Percentiles rank a stretch among this genome's conserved stretches.
These are phyloP conservation scores for Scleromitrula shiraiana DNA, from an alignment of 2,329 filamentous ascomycete species.

Conservation along the genomic window DNA sequence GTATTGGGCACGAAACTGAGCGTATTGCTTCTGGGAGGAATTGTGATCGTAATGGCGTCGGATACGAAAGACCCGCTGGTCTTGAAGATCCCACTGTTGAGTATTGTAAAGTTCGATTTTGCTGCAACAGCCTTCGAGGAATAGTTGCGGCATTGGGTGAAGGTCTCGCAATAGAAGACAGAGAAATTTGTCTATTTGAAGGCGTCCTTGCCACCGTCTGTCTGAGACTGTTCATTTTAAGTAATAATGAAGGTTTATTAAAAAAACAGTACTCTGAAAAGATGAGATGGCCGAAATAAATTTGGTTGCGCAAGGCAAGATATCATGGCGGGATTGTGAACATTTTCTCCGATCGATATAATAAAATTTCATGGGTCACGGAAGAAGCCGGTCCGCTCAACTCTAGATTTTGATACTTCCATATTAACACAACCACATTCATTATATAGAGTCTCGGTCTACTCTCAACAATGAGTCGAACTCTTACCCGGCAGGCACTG, in stretches of 20 bases:
- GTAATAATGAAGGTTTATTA: constrained; percentile 4
- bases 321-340: constrained; percentile 17
- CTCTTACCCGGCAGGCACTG: constrained; percentile 23
- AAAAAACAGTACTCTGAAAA: constrained; percentile 5
- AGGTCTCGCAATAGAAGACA: constrained; percentile 26
- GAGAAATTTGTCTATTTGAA: constrained; percentile 22
- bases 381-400: constrained; percentile 16
- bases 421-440: background rate
- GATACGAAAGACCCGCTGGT: constrained; percentile 33
- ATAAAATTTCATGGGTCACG: constrained; percentile 12
- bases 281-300: constrained; percentile 13
- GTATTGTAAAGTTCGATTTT: constrained; percentile 23
- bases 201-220: constrained; percentile 21
- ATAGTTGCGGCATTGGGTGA: constrained; percentile 24
- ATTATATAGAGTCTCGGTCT: background rate
- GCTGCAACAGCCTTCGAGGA: constrained; percentile 30
- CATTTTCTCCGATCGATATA: constrained; percentile 22
- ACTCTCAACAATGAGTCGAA: constrained; percentile 26
- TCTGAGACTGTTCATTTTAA: constrained; percentile 28
- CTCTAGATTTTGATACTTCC: constrained; percentile 15
- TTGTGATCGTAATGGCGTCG: constrained; percentile 32
- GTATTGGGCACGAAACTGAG: constrained; percentile 2
- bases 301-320: constrained; percentile 13
- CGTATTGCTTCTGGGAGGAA: constrained; percentile 31
- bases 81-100: constrained; percentile 26